Evolutionary conservation across 495 filamentous ascomycete species (phyloP), one percentile per base, ranked within the genome.

Genomic region (Umbilicaria muhlenbergii): DNA sequence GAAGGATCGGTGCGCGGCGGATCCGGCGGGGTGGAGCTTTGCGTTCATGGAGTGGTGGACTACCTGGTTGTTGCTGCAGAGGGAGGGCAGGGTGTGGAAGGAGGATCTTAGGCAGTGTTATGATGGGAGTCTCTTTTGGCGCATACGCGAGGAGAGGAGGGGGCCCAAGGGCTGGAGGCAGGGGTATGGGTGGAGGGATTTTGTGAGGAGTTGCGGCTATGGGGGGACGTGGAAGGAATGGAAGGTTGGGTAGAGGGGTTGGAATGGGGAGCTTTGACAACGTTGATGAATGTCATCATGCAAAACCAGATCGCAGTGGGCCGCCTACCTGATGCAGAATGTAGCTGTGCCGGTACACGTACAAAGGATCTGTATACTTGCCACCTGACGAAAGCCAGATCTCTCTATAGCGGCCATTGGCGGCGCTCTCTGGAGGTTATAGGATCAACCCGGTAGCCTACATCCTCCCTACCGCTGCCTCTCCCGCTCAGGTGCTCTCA

Each of bases 41-140:
- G 45, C 46, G 2, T 40, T 42, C 32, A 71, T 69, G 59, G 69
- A 51, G 59, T 49, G 67, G 56, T 50, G 34, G 2, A 51, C 67
- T 3, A 68, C 64, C 3, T 72, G 69, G 53, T 44, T 75, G 37
- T 54, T 75, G 14, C 51, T 66, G 47, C 67, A 69, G 44, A 52
- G 65, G 44, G 56, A 71, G 19, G 68, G 67, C 0, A 50, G 56
- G 12, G 51, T 72, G 6, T 58, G 55, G 41, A 71, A 70, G 50
- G 66, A 71, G 36, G 67, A 74, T 51, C 35, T 70, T 16, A 49
- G 61, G 31, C 48, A 50, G 31, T 51, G 58, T 1, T 69, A 63
- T 47, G 65, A 69, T 44, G 67, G 67, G 41, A 65, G 63, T 40
- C 34, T 57, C 14, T 57, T 57, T 42, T 57, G 51, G 51, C 50